Evolutionary conservation across 2,329 filamentous ascomycete species (phyloP).

Genomic region (Chaetomium olivaceum): DNA sequence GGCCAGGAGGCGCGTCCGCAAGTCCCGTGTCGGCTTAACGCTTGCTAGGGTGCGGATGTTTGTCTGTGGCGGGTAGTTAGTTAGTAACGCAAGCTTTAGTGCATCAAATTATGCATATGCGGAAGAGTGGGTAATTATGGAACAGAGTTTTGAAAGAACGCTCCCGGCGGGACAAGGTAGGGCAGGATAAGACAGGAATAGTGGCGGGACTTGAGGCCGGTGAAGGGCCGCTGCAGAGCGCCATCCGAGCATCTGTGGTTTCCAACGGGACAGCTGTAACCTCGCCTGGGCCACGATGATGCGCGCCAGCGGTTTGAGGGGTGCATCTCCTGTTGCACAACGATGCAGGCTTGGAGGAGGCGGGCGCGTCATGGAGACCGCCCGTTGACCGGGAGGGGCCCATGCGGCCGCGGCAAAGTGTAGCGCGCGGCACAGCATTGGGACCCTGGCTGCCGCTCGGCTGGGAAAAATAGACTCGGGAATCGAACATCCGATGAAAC

Average conservation of each 20-base stretch:
- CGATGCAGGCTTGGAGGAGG: neutral
- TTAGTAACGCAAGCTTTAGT: neutral
- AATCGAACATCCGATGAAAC: neutral
- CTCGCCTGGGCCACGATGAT: slow-evolving; percentile 1
- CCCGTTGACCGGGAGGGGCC: neutral
- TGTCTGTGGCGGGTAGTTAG: slow-evolving; percentile 49
- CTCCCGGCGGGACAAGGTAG: neutral
- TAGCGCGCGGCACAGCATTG: slow-evolving; percentile 19
- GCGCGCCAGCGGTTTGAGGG: slow-evolving; percentile 2
- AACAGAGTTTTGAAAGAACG: neutral
- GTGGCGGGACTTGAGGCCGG: neutral
- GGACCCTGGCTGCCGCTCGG: slow-evolving; percentile 1
- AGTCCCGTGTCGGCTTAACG: slow-evolving; percentile 75
- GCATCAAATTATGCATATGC: neutral
- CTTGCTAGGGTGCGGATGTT: slow-evolving; percentile 66
- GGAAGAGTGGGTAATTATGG: neutral
- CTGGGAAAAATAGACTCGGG: neutral
- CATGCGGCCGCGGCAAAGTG: slow-evolving; percentile 16
- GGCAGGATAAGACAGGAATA: slow-evolving; percentile 4
- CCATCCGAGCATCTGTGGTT: neutral
- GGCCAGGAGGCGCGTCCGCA: slow-evolving; percentile 76
- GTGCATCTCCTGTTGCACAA: slow-evolving; percentile 5
- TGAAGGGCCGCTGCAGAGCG: slow-evolving; percentile 4
- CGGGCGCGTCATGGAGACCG: neutral
- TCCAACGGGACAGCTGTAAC: neutral